Evolutionary conservation across 2,329 filamentous ascomycete genomes (phyloP).

Genomic region (Colletotrichum lupini): DNA sequence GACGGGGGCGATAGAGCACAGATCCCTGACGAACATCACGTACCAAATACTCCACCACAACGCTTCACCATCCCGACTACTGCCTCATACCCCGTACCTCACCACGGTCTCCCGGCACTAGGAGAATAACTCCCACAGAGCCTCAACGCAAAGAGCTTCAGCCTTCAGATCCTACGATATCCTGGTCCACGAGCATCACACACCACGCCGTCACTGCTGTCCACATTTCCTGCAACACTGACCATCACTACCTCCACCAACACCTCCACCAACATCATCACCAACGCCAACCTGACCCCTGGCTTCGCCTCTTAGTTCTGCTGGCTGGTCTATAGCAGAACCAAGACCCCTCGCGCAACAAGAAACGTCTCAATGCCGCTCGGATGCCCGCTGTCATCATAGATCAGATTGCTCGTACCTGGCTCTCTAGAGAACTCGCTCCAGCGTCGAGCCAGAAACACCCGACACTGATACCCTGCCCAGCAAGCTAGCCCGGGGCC

Average conservation of each 20-base stretch:
- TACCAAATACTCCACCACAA: slow-evolving; percentile 33
- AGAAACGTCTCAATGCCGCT: slow-evolving; percentile 56
- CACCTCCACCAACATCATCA: slow-evolving; percentile 4
- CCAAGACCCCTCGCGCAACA: slow-evolving; percentile 31
- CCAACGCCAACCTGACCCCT: slow-evolving; percentile 9
- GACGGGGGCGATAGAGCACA: slow-evolving; percentile 39
- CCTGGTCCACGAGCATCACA: slow-evolving; percentile 11
- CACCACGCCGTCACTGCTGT: not conserved
- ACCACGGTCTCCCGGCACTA: slow-evolving; percentile 33
- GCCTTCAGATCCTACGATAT: slow-evolving; percentile 16
- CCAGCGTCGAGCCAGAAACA: slow-evolving; percentile 51
- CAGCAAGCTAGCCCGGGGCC: slow-evolving; percentile 45
- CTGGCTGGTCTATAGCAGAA: slow-evolving; percentile 32
- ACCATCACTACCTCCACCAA: slow-evolving; percentile 13
- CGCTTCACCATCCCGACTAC: slow-evolving; percentile 31
- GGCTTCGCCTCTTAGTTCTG: slow-evolving; percentile 21
- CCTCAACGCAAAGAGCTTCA: slow-evolving; percentile 34
- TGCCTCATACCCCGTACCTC: slow-evolving; percentile 25
- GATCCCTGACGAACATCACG: slow-evolving; percentile 36
- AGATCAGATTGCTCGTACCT: slow-evolving; percentile 63
- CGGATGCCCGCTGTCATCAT: slow-evolving; percentile 65
- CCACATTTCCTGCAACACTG: not conserved
- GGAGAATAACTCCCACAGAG: slow-evolving; percentile 21
- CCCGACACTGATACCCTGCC: slow-evolving; percentile 48
- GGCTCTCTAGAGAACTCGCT: slow-evolving; percentile 55